Evolutionary conservation across 2,329 filamentous ascomycete species (phyloP).

Genomic region (Hypoxylon sp.): DNA sequence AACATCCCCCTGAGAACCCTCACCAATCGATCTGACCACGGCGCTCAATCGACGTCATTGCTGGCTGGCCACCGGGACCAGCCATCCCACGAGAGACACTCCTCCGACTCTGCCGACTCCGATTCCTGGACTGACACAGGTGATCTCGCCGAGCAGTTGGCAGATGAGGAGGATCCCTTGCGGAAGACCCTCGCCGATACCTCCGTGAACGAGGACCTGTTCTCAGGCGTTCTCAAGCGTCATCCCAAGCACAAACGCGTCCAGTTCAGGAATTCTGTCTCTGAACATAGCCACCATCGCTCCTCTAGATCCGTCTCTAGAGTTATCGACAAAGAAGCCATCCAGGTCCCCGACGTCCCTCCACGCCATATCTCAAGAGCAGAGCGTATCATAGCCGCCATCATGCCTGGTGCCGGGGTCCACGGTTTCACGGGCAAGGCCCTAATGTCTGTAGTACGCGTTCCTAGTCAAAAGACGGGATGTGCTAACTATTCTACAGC

Average conservation of each 20-base stretch:
- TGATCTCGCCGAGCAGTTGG: conserved; percentile 92
- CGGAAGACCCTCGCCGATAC: conserved; percentile 77
- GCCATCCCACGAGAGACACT: conserved; percentile 63
- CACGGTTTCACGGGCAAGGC: conserved; percentile 97
- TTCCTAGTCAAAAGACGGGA: not conserved
- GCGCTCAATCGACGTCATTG: conserved; percentile 63
- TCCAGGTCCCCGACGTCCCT: conserved; percentile 80
- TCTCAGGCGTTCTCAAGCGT: conserved; percentile 66
- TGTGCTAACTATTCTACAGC: conserved; percentile 62
- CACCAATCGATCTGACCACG: conserved; percentile 59
- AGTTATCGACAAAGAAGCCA: conserved; percentile 79
- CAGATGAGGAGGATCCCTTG: conserved; percentile 85
- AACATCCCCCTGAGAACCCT: conserved; percentile 91
- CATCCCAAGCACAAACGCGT: conserved; percentile 73
- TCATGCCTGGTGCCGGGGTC: conserved; percentile 88
- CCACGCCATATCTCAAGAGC: conserved; percentile 74
- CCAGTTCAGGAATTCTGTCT: conserved; percentile 72
- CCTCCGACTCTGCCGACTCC: conserved; percentile 70
- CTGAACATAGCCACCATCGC: conserved; percentile 56
- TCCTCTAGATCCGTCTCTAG: conserved; percentile 58
- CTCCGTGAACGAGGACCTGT: conserved; percentile 71
- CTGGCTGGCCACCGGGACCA: conserved; percentile 62
- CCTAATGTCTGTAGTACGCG: conserved; percentile 77
- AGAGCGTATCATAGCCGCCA: conserved; percentile 80
- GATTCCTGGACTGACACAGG: conserved; percentile 94